A percentile compares a stretch with the other conserved stretches of the same genome.
Evolutionary conservation across 129 eudicot genomes (phyloP).

Genomic region (Flaveria robusta): DNA sequence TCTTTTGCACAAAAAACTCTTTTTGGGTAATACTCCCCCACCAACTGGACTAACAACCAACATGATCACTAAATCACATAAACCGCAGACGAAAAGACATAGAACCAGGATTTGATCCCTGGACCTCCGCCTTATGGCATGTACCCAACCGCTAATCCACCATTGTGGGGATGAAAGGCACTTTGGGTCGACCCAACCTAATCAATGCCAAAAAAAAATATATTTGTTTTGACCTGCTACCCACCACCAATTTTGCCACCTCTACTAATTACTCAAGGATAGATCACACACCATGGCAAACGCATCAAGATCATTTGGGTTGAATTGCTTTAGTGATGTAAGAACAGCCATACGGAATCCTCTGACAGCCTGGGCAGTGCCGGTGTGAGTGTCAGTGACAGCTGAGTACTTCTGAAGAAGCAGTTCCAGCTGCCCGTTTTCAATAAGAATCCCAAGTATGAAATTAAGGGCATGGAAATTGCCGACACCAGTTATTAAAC

Average conservation of each 20-base stretch:
- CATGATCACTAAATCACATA: background rate
- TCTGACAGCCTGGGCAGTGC: conserved; percentile 79
- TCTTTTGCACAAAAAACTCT: background rate
- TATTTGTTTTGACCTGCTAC: background rate
- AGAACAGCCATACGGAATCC: conserved; percentile 98
- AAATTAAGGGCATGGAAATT: conserved; percentile 96
- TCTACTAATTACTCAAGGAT: conserved; percentile 9
- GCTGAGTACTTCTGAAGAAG: conserved; percentile 96
- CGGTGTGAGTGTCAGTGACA: conserved; percentile 83
- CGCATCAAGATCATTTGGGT: conserved; percentile 84
- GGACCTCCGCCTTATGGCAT: background rate
- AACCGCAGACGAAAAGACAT: background rate
- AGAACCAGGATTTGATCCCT: background rate
- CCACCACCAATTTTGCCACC: background rate
- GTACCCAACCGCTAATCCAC: background rate
- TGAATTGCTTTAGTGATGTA: conserved; percentile 81
- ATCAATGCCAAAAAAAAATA: background rate
- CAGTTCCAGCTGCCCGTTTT: conserved; percentile 92
- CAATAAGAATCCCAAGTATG: conserved; percentile 92
- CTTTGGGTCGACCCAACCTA: background rate
- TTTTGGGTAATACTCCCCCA: background rate
- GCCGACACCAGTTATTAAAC: conserved; percentile 96
- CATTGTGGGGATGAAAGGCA: background rate
- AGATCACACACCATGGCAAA: conserved; percentile 82
- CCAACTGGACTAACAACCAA: background rate